Evolutionary conservation across 2,329 filamentous ascomycete genomes (phyloP).

Genomic region (Aureobasidium melanogenum): DNA sequence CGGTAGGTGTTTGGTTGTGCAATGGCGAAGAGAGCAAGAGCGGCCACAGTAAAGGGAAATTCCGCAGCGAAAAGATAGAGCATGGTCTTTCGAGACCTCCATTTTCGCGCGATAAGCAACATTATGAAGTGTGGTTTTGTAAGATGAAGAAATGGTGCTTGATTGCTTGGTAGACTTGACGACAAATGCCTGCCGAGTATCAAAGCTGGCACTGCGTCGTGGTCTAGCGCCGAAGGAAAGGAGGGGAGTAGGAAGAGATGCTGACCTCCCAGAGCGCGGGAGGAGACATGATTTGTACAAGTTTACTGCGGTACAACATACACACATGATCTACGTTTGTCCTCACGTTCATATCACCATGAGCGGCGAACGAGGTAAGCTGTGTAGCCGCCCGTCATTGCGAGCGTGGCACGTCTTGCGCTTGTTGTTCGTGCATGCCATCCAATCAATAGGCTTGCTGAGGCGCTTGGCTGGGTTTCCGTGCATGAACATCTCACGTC

Average conservation of each 20-base stretch:
- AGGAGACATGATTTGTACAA: slow-evolving; percentile 9
- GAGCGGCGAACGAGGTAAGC: slow-evolving; percentile 5
- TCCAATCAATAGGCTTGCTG: background rate
- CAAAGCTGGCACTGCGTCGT: background rate
- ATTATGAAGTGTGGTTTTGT: background rate
- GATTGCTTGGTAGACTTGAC: background rate
- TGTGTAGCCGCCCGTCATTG: slow-evolving; percentile 7
- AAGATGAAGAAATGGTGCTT: background rate
- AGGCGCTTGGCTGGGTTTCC: slow-evolving; percentile 5
- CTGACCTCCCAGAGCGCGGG: background rate
- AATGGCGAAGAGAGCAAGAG: slow-evolving; percentile 63
- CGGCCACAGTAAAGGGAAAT: slow-evolving; percentile 54
- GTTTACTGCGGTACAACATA: background rate
- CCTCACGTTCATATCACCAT: background rate
- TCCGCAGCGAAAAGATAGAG: slow-evolving; percentile 55
- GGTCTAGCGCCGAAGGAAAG: background rate
- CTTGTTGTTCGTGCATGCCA: background rate
- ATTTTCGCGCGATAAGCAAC: slow-evolving; percentile 39
- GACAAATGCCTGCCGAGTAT: background rate
- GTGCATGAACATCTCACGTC: slow-evolving; percentile 1
- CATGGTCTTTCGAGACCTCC: slow-evolving; percentile 44
- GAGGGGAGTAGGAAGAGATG: background rate
- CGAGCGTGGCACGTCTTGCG: background rate
- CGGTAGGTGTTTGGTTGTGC: slow-evolving; percentile 65
- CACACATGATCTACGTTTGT: background rate